Base-by-base conservation (phyloP, 176 grass and related monocot species). In the Tillandsia fasciculata region DNA sequence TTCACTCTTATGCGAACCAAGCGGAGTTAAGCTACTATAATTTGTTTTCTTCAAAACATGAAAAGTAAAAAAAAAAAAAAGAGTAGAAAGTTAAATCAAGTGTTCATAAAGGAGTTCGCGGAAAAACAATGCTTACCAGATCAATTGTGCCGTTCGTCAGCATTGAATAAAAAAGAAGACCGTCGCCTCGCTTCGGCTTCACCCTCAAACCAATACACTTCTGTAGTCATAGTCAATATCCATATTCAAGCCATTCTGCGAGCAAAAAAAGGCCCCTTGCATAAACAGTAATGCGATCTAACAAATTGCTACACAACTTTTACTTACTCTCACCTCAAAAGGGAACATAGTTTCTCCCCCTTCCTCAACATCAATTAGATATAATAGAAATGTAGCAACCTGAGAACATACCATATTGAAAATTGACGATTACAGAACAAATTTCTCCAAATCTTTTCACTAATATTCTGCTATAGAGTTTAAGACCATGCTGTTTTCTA, bases 341-440 rank as follows among this genome's bases (percentile, higher is more conserved):
- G 64, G 74, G 53, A 77, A 77, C 29, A 11, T 22, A 59, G 74
- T 68, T 76, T 76, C 74, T 59, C 74, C 74, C 14, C 74, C 74
- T 76, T 76, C 65, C 51, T 76, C 74, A 48, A 68, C 64, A 26
- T 68, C 74, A 22, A 64, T 26, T 22, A 76, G 64, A 68, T 77
- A 77, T 5, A 77, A 17, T 26, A 77, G 8, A 27, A 77, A 77
- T 23, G 74, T 77, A 69, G 74, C 65, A 15, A 77, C 65, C 74
- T 77, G 65, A 26, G 11, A 18, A 59, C 18, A 58, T 58, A 24
- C 18, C 18, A 7, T 58, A 58, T 18, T 54, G 3, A 12, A 6
- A 42, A 50, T 64, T 12, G 2, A 49, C 13, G 33, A 50, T 52
- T 11, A 17, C 12, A 4, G 12, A 75, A 5, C 3, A 17, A 12